A percentile compares a stretch with the other conserved stretches of the same genome.
phyloP scores from a whole-genome alignment of 257 asterid species.

The Solanum habrochaites region DNA sequence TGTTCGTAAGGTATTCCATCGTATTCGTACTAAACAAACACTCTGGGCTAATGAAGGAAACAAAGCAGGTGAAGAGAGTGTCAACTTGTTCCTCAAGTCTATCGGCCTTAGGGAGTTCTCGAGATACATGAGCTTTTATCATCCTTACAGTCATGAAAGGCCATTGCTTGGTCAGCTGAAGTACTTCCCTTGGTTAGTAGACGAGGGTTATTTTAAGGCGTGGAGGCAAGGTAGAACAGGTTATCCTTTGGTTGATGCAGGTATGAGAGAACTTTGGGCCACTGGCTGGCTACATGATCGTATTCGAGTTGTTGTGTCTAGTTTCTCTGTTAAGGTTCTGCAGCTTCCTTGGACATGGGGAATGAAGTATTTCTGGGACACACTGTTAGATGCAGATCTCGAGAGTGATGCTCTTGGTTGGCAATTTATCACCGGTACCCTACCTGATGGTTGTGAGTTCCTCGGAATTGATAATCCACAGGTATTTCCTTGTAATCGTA shows the following conservation, averaged over 20 bases:
- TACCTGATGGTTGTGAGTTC: slow-evolving; percentile 74
- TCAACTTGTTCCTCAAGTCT: slow-evolving; percentile 77
- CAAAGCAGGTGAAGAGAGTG: slow-evolving; percentile 82
- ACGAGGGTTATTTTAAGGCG: slow-evolving; percentile 74
- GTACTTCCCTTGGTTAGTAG: slow-evolving; percentile 80
- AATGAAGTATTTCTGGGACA: slow-evolving; percentile 96
- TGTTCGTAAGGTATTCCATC: slow-evolving; percentile 83
- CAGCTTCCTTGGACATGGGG: slow-evolving; percentile 99
- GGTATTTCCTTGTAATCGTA: slow-evolving; percentile 18
- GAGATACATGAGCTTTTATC: slow-evolving; percentile 80
- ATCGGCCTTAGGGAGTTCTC: slow-evolving; percentile 89
- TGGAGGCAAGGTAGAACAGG: slow-evolving; percentile 97
- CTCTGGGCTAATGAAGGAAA: slow-evolving; percentile 86
- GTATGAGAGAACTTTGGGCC: slow-evolving; percentile 97
- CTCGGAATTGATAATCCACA: slow-evolving; percentile 84
- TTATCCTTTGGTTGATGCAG: slow-evolving; percentile 91
- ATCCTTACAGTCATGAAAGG: slow-evolving; percentile 83
- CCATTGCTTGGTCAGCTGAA: slow-evolving; percentile 74
- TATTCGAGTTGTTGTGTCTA: slow-evolving; percentile 82
- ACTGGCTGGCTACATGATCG: slow-evolving; percentile 93
- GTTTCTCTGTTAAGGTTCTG: slow-evolving; percentile 87
- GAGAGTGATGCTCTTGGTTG: slow-evolving; percentile 97
- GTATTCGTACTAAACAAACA: slow-evolving; percentile 69
- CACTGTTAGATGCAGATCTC: slow-evolving; percentile 83
- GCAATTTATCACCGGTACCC: slow-evolving; percentile 80